phyloP scores from a whole-genome alignment of 23 red algal species.

The Gracilaria domingensis region DNA sequence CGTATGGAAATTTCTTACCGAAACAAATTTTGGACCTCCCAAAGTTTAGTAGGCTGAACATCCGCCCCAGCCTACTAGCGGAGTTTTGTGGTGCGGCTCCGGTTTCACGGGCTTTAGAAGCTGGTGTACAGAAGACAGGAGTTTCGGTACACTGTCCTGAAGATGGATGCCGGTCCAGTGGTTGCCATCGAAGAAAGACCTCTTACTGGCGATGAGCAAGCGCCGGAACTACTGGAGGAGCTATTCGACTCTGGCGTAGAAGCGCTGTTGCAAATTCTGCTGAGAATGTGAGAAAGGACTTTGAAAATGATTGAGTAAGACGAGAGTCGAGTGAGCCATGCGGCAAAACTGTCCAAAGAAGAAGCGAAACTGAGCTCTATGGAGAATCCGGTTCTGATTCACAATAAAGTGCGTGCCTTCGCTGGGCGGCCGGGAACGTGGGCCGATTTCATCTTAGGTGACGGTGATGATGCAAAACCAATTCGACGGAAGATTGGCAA shows the following conservation, averaged over 20 bases:
- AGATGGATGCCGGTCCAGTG: slow-evolving; percentile 96
- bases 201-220: slow-evolving; percentile 84
- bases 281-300: slow-evolving; percentile 48
- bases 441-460: slow-evolving; percentile 75
- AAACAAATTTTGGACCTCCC: slow-evolving; percentile 83
- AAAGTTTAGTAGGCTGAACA: slow-evolving; percentile 88
- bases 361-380: slow-evolving; percentile 84
- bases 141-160: slow-evolving; percentile 83
- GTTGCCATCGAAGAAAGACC: slow-evolving; percentile 52
- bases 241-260: slow-evolving; percentile 82
- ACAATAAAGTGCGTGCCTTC: slow-evolving; percentile 95
- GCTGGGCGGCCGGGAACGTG: slow-evolving; percentile 88
- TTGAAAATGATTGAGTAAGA: slow-evolving; percentile 59
- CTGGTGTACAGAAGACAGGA: slow-evolving; percentile 76
- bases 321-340: slow-evolving; percentile 72
- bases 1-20: slow-evolving; percentile 94
- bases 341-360: slow-evolving; percentile 80
- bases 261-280: slow-evolving; percentile 69
- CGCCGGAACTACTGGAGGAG: slow-evolving; percentile 70
- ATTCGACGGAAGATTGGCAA: slow-evolving; percentile 83
- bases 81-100: slow-evolving; percentile 95
- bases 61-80: slow-evolving; percentile 92
- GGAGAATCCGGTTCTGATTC: slow-evolving; percentile 81
- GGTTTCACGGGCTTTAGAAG: slow-evolving; percentile 86
- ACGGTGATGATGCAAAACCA: background rate